Evolutionary conservation across 331 rosid species (phyloP), one percentile per base, ranked within the genome.

Genomic region (Prunus yedoensis): DNA sequence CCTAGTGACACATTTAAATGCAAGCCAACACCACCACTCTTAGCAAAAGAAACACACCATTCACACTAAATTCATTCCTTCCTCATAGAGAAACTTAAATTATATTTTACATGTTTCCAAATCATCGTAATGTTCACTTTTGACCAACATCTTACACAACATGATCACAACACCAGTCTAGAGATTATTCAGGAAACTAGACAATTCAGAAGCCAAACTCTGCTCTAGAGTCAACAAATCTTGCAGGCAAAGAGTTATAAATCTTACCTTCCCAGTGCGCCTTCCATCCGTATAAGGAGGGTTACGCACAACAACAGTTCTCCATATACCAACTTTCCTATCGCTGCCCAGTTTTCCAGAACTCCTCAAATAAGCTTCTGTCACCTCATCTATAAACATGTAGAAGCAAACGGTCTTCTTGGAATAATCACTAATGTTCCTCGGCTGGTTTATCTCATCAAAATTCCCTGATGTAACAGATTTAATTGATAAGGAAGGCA

Each of bases 261-360:
- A 72, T 83, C 85, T 63, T 74, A 94, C 98, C 96, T 91, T 94
- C 61, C 97, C 96, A 1, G 92, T 85, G 52, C 97, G 98, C 67
- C 98, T 85, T 60, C 87, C 89, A 71, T 94, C 98, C 3, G 71
- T 41, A 54, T 91, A 94, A 61, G 98, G 98, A 79, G 85, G 87
- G 76, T 94, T 91, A 59, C 16, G 91, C 52, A 88, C 87, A 74
- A 94, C 92, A 58, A 90, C 85, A 63, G 87, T 68, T 80, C 93
- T 91, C 97, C 98, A 94, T 75, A 90, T 12, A 63, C 95, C 97
- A 84, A 94, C 68, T 86, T 89, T 94, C 85, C 83, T 90, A 77
- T 74, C 70, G 73, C 76, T 75, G 74, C 79, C 90, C 77, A 94
- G 75, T 62, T 43, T 85, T 62, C 93, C 88, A 73, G 93, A 68